These are phyloP conservation scores for Pyricularia grisea DNA, from an alignment of 2,329 filamentous ascomycete genomes.

Conservation along the genomic window DNA sequence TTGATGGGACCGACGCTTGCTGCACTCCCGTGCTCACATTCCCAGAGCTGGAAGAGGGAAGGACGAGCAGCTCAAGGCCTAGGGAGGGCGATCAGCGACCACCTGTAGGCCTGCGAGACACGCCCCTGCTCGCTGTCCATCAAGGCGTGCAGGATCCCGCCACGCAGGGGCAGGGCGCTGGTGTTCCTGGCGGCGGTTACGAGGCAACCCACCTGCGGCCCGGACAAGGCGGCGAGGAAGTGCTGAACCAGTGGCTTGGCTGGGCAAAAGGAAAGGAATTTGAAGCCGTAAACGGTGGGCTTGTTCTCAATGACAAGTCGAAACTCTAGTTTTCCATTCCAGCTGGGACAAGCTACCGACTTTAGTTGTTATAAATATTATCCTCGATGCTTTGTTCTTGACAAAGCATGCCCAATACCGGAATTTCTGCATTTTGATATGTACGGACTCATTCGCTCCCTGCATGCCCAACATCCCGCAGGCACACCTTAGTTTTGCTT, in stretches of 20 bases:
- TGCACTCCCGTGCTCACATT: conserved; percentile 80
- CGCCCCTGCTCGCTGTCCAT: conserved; percentile 57
- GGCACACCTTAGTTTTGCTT: not conserved
- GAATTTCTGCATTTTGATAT: not conserved
- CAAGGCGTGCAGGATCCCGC: conserved; percentile 28
- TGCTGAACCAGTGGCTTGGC: conserved; percentile 63
- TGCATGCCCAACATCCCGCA: not conserved
- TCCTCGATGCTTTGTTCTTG: not conserved
- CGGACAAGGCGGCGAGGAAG: conserved; percentile 64
- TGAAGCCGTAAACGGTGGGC: conserved; percentile 51
- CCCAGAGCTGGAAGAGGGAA: conserved; percentile 53
- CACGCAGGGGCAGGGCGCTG: conserved; percentile 52
- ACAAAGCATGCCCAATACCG: not conserved
- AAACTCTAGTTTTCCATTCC: conserved; percentile 12
- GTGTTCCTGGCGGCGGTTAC: conserved; percentile 61
- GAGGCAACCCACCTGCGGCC: conserved; percentile 46
- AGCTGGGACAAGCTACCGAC: not conserved
- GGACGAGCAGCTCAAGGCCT: conserved; percentile 10
- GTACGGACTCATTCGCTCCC: no score
- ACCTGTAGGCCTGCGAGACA: conserved; percentile 56
- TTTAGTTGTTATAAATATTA: not conserved
- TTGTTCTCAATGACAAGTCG: conserved; percentile 40
- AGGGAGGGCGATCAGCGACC: conserved; percentile 63
- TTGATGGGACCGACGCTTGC: conserved; percentile 87
- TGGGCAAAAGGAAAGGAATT: conserved; percentile 68